phyloP scores from a whole-genome alignment of 495 filamentous ascomycete species.

The Penicillium arizonense region DNA sequence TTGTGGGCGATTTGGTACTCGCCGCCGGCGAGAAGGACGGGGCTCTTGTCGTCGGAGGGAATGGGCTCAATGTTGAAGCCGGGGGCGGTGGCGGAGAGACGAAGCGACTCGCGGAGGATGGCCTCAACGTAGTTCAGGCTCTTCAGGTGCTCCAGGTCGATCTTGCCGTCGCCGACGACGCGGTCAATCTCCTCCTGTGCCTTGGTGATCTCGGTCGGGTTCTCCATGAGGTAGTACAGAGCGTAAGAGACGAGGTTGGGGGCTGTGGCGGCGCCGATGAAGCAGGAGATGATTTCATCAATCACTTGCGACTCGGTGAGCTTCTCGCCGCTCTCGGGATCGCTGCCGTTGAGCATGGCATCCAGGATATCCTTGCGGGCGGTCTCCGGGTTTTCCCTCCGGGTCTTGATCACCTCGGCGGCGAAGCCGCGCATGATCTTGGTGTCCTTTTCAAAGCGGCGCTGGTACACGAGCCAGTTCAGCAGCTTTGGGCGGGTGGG shows the following conservation, averaged over 20 bases:
- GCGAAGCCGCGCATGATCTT: constrained; percentile 54
- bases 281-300: constrained; percentile 56
- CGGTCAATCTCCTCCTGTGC: constrained; percentile 35
- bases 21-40: constrained; percentile 54
- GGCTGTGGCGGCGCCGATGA: constrained; percentile 40
- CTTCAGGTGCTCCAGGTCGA: constrained; percentile 56
- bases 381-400: constrained; percentile 46
- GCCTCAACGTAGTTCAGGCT: constrained; percentile 64
- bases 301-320: constrained; percentile 58
- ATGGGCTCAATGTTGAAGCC: constrained; percentile 58
- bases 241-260: constrained; percentile 37
- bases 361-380: constrained; percentile 61
- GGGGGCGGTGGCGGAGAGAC: constrained; percentile 64
- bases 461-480: constrained; percentile 32
- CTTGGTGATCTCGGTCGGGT: constrained; percentile 25
- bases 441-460: constrained; percentile 55
- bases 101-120: constrained; percentile 70
- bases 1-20: constrained; percentile 64
- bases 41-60: constrained; percentile 52
- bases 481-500: constrained; percentile 36
- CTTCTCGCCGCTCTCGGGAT: constrained; percentile 62
- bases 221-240: constrained; percentile 40
- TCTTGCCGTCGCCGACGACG: constrained; percentile 29
- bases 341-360: constrained; percentile 64
- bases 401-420: constrained; percentile 54